Conservation (phyloP, 2,329 filamentous ascomycete species). For the Paecilomyces niveus region DNA sequence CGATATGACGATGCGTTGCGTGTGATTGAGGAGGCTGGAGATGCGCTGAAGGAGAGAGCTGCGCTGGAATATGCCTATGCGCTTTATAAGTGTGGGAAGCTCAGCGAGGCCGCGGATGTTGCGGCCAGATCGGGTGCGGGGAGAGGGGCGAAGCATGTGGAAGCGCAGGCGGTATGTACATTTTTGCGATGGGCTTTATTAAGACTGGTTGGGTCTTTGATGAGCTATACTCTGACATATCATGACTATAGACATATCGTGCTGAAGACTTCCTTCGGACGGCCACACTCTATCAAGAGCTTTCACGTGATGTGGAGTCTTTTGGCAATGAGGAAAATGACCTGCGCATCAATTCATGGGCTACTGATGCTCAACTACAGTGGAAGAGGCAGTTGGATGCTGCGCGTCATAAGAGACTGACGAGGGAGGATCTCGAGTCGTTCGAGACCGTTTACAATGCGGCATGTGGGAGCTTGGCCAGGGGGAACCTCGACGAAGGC, state of each 20-base stretch:
- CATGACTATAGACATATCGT: slow-evolving; percentile 41
- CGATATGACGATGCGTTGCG: slow-evolving; percentile 55
- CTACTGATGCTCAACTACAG: slow-evolving; percentile 55
- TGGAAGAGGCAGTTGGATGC: slow-evolving; percentile 50
- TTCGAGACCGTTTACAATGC: slow-evolving; percentile 62
- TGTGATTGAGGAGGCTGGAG: slow-evolving; percentile 48
- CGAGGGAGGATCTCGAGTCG: slow-evolving; percentile 53
- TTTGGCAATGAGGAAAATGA: slow-evolving; percentile 50
- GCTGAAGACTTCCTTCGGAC: slow-evolving; percentile 53
- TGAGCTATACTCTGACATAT: background rate
- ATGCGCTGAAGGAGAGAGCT: slow-evolving; percentile 47
- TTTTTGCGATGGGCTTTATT: background rate
- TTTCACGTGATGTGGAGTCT: slow-evolving; percentile 35
- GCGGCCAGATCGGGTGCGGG: slow-evolving; percentile 34
- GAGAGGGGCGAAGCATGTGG: slow-evolving; percentile 52
- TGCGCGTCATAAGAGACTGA: slow-evolving; percentile 47
- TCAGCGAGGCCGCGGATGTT: slow-evolving; percentile 48
- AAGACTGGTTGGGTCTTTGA: background rate
- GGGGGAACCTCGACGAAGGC: slow-evolving; percentile 51
- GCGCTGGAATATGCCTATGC: slow-evolving; percentile 57
- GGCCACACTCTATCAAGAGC: slow-evolving; percentile 46
- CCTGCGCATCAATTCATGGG: slow-evolving; percentile 54
- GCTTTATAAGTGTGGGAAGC: slow-evolving; percentile 54
- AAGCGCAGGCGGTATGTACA: slow-evolving; percentile 53
- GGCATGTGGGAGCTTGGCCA: slow-evolving; percentile 56